Evolutionary conservation across 2,329 filamentous ascomycete genomes (phyloP).

Genomic region (Xylariaceae sp.): DNA sequence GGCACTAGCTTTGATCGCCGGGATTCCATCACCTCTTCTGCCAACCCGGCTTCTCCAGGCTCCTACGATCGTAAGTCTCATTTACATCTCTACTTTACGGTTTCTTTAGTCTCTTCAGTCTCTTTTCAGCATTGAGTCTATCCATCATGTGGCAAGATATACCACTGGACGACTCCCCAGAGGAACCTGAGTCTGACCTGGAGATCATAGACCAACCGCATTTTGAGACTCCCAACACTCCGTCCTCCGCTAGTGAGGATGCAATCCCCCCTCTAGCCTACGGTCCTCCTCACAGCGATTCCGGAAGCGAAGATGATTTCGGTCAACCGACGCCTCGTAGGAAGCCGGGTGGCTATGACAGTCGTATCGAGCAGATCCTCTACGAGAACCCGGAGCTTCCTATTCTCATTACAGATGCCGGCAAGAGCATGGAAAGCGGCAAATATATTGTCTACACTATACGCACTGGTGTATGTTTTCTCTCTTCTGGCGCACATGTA

Average conservation of each 20-base stretch:
- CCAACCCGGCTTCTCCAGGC: constrained; percentile 59
- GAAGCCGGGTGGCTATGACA: constrained; percentile 86
- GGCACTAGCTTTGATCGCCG: constrained; percentile 83
- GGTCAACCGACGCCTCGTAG: constrained; percentile 48
- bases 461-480: constrained; percentile 69
- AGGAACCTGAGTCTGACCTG: constrained; percentile 43
- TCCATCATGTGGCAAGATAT: constrained; percentile 37
- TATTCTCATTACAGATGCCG: constrained; percentile 89
- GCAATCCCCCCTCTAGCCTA: constrained; percentile 41
- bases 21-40: constrained; percentile 68
- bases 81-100: constrained; percentile 6
- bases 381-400: constrained; percentile 89
- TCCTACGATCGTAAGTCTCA: constrained; percentile 52
- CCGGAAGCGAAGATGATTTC: constrained; percentile 47
- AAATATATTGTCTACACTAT: constrained; percentile 98
- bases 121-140: constrained; percentile 15
- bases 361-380: constrained; percentile 93
- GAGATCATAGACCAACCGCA: constrained; percentile 44
- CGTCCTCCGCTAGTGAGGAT: constrained; percentile 63
- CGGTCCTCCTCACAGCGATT: constrained; percentile 36
- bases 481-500: neutral
- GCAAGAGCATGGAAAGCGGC: constrained; percentile 88
- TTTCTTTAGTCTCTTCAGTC: neutral
- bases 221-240: constrained; percentile 66
- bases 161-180: constrained; percentile 32